These are phyloP conservation scores for Favolaschia claudopus DNA, from an alignment of 768 basidiomycete species.

Conservation along the genomic window DNA sequence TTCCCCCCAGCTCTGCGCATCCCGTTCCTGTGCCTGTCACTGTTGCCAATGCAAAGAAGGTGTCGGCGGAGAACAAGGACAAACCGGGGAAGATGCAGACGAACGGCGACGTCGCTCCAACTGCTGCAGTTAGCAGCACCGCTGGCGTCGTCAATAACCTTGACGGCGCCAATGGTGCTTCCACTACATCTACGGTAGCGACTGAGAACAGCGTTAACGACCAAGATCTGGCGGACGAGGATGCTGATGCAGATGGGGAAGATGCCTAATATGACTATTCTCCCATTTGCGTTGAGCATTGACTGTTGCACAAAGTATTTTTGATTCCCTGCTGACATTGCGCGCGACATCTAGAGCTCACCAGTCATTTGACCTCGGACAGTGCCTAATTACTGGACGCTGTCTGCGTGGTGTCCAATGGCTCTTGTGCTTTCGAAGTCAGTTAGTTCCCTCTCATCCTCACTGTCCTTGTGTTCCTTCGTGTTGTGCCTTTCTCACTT, in stretches of 20 bases:
- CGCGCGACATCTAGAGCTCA: background rate
- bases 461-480: too few species aligned
- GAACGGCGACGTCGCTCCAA: background rate
- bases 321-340: background rate
- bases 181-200: too few species aligned
- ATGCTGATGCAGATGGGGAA: slow-evolving; percentile 13
- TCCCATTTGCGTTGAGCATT: too few species aligned
- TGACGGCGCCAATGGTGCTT: background rate
- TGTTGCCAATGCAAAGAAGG: background rate
- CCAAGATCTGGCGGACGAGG: background rate
- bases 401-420: slow-evolving; percentile 7
- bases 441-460: too few species aligned
- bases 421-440: slow-evolving; percentile 7
- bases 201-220: slow-evolving; percentile 2
- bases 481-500: too few species aligned
- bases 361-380: slow-evolving; percentile 21
- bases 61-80: background rate
- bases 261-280: slow-evolving; percentile 1
- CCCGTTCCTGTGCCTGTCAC: too few species aligned
- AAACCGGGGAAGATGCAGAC: background rate
- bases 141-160: too few species aligned
- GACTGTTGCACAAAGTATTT: background rate
- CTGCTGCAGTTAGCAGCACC: background rate
- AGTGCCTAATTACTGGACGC: slow-evolving; percentile 1
- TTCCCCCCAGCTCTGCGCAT: too few species aligned